Evolutionary conservation across 768 basidiomycete genomes (phyloP).

Genomic region (Auriscalpium orientale): DNA sequence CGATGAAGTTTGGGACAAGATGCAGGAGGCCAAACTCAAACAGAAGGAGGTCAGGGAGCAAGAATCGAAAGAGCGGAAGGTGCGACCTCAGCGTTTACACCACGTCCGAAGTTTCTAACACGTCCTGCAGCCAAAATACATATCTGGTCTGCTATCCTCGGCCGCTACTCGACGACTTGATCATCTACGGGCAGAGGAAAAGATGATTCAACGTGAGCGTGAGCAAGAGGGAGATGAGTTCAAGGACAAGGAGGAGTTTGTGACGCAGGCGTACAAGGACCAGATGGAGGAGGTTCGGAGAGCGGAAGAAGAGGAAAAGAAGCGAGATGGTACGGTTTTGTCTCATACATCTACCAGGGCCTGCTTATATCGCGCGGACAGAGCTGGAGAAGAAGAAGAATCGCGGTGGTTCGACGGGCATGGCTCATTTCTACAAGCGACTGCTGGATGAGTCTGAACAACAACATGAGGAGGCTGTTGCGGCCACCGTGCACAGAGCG

Average conservation of each 20-base stretch:
- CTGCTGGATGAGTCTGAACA: constrained; percentile 73
- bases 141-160: constrained; percentile 64
- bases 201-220: constrained; percentile 91
- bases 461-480: constrained; percentile 81
- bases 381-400: constrained; percentile 56
- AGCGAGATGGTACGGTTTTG: constrained; percentile 65
- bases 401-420: constrained; percentile 54
- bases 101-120: neutral
- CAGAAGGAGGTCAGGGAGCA: constrained; percentile 73
- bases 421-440: constrained; percentile 79
- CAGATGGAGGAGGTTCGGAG: constrained; percentile 88
- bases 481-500: constrained; percentile 46
- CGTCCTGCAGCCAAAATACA: constrained; percentile 79
- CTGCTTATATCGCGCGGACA: constrained; percentile 12
- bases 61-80: constrained; percentile 75
- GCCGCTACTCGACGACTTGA: constrained; percentile 88
- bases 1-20: constrained; percentile 93
- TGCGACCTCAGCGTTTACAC: constrained; percentile 23
- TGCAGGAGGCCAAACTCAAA: constrained; percentile 77
- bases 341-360: neutral
- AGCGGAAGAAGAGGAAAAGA: constrained; percentile 90
- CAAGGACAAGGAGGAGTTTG: constrained; percentile 92
- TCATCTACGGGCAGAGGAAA: constrained; percentile 90
- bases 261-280: constrained; percentile 94
- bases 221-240: constrained; percentile 92